Conservation (phyloP, 2,329 filamentous ascomycete genomes). For the Tolypocladium pustulatum region DNA sequence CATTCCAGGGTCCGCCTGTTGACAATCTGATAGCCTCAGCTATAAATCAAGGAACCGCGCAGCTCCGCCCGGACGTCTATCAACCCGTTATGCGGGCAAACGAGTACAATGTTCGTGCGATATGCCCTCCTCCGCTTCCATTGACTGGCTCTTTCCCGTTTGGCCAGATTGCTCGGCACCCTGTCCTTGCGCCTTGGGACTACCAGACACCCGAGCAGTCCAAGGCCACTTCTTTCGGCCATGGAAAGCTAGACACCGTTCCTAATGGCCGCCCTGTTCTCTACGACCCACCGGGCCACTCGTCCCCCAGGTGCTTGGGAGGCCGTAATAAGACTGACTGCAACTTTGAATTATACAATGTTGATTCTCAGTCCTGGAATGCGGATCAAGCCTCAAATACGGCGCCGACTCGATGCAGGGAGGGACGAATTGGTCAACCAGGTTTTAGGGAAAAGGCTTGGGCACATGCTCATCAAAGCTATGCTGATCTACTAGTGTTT, state of each 20-base stretch:
- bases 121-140: conserved; percentile 24
- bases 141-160: conserved; percentile 19
- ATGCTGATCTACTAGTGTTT: conserved; percentile 58
- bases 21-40: conserved; percentile 2
- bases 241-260: not conserved
- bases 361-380: not conserved
- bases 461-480: conserved; percentile 60
- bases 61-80: conserved; percentile 10
- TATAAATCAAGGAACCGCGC: conserved; percentile 7
- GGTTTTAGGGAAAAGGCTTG: conserved; percentile 59
- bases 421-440: conserved; percentile 5
- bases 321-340: not conserved
- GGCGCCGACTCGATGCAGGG: not conserved
- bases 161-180: conserved; percentile 14
- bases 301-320: not conserved
- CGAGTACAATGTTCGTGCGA: conserved; percentile 26
- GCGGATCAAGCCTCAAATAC: not conserved
- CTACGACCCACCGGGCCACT: not conserved
- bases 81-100: conserved; percentile 23
- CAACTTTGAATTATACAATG: not conserved
- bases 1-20: not conserved
- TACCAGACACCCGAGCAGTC: conserved; percentile 1
- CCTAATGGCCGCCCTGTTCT: not conserved
- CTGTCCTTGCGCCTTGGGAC: conserved; percentile 5
- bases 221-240: not conserved